A percentile compares a stretch with the other conserved stretches of the same genome.
Evolutionary conservation across 441 rosid species (phyloP).

Genomic region (Populus hybrid): DNA sequence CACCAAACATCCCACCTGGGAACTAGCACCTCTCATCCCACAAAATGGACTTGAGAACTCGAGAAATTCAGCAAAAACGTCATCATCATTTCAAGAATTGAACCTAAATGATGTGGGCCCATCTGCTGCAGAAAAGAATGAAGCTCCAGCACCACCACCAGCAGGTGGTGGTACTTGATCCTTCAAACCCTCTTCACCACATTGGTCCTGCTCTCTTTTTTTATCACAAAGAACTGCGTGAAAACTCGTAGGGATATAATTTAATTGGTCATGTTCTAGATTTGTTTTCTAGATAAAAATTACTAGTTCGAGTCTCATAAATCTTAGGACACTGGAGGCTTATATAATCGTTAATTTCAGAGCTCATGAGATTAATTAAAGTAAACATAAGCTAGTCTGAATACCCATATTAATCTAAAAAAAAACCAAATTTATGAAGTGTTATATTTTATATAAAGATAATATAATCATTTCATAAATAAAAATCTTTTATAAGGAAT

Average conservation of each 20-base stretch:
- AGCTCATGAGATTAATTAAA: no score
- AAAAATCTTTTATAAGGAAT: no score
- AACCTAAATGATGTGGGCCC: slow-evolving; percentile 47
- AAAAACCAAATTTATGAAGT: no score
- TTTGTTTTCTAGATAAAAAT: no score
- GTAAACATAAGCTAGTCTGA: no score
- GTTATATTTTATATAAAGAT: no score
- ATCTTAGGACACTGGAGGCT: no score
- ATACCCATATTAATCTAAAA: no score
- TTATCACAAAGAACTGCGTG: slow-evolving; percentile 76
- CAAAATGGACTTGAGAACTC: slow-evolving; percentile 58
- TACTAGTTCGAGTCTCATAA: no score
- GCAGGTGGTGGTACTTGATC: slow-evolving; percentile 65
- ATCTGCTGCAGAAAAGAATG: slow-evolving; percentile 54
- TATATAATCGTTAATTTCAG: no score
- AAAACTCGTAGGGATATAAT: neutral
- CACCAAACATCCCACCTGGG: slow-evolving; percentile 56
- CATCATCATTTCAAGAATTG: slow-evolving; percentile 64
- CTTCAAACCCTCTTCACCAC: slow-evolving; percentile 80
- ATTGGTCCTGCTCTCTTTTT: slow-evolving; percentile 72
- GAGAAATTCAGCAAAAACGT: slow-evolving; percentile 67
- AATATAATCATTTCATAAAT: no score
- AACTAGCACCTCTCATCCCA: slow-evolving; percentile 39
- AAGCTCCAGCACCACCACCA: slow-evolving; percentile 26
- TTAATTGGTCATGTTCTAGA: no score